Conservation (phyloP, 164 flowering plant genomes). For the Umbilicus rupestris region DNA sequence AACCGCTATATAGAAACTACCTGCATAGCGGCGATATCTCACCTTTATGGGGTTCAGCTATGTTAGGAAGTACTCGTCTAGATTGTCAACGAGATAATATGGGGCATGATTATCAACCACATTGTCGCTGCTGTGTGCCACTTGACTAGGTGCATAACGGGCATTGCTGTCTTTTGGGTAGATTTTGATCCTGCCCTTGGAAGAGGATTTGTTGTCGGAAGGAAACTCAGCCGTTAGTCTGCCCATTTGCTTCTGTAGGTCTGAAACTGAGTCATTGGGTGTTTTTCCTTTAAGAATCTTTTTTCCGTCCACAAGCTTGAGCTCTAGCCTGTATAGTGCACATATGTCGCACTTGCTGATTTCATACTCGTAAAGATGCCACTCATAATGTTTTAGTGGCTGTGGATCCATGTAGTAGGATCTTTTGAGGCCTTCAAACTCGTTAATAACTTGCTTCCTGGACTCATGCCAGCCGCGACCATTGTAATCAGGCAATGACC, state of each 20-base stretch:
- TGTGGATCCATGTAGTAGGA: slow-evolving; percentile 99
- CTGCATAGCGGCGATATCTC: too few species aligned
- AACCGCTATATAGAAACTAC: too few species aligned
- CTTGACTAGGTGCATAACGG: not conserved
- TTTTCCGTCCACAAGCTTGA: slow-evolving; percentile 81
- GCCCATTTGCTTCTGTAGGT: slow-evolving; percentile 91
- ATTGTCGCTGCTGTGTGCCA: not conserved
- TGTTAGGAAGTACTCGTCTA: slow-evolving; percentile 8
- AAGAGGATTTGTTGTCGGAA: slow-evolving; percentile 47
- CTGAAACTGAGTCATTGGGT: slow-evolving; percentile 64
- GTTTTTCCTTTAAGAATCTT: slow-evolving; percentile 67
- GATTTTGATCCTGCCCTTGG: slow-evolving; percentile 26
- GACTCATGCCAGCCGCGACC: slow-evolving; percentile 99
- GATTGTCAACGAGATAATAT: not conserved
- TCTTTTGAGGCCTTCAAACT: slow-evolving; percentile 82
- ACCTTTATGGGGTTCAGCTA: not conserved
- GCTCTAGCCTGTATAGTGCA: slow-evolving; percentile 83
- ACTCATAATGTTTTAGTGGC: slow-evolving; percentile 63
- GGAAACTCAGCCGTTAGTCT: slow-evolving; percentile 79
- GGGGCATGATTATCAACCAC: not conserved
- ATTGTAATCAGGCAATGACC: slow-evolving; percentile 91
- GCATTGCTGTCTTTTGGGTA: not conserved
- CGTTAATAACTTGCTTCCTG: slow-evolving; percentile 91
- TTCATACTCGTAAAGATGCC: slow-evolving; percentile 98
- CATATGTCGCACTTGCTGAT: slow-evolving; percentile 77